Evolutionary conservation across 164 flowering plant species (phyloP), one percentile per base, ranked within the genome.

Genomic region (Aristolochia fimbriata): DNA sequence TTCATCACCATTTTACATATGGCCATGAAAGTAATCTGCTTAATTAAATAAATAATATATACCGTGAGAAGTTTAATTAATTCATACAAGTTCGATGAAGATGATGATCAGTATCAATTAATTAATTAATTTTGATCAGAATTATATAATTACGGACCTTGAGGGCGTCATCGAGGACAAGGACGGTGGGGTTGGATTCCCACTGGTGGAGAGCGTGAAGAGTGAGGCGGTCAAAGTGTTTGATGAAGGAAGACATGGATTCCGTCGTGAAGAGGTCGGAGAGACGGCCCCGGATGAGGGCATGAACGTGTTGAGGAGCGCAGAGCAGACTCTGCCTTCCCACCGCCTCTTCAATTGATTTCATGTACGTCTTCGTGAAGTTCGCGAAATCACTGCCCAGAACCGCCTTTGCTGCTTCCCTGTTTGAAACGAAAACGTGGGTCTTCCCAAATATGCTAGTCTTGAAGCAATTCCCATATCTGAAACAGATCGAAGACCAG

Each of bases 401-500:
- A 57, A 83, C 72, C 1, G 61, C 56, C 43, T 75, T 81, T 0
- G 80, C 85, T 12, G 80, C 70, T 11, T 73, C 74, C 0, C 76
- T 75, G 57, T 76, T 72, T 3, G 85, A 76, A 16, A 79, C 55
- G 55, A 83, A 83, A 1, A 83, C 83, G 48, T 81, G 81, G 1
- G 81, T 83, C 60, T 68, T 71, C 9, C 83, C 80, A 51, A 81
- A 83, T 15, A 81, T 68, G 48, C 61, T 73, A 19, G 88, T 79
- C 62, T 69, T 73, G 69, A 83, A 83, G 62, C 88, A 81, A 15
- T 65, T 71, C 1, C 88, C 88, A 24, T 83, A 79, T 76, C 83
- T 83, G 66, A 19, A 6, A 27, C 30, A 27, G 30, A 27, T 27
- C 30, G n/a, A n/a, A n/a, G n/a, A n/a, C n/a, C n/a, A n/a, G n/a